Evolutionary conservation across 306 rosid species (phyloP), one percentile per base, ranked within the genome.

Genomic region (Quercus alba): DNA sequence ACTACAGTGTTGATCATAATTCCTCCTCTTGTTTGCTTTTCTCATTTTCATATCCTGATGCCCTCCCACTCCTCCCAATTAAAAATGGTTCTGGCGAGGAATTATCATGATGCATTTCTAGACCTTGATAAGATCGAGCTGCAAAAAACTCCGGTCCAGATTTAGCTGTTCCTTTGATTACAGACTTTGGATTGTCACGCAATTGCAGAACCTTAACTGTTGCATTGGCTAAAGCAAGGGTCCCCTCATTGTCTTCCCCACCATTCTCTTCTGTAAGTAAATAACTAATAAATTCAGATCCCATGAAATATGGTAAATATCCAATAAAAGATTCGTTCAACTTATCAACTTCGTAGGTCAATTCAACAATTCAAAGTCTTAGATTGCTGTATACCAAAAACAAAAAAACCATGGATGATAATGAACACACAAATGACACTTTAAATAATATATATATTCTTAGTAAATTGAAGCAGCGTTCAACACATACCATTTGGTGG

Each of bases 111-210:
- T 87, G 75, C n/a, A 90, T 86, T 69, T 86, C 89, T 31, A 94
- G 84, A 62, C 98, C 98, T 73, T 87, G 97, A 82, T 87, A 94
- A 46, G 97, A 89, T 63, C 97, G 86, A 70, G 82, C 51, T 1
- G 87, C 91, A 19, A 94, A 81, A 81, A 87, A 94, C 84, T 92
- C 94, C 12, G 94, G 93, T 78, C 97, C 97, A 63, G 97, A 91
- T 77, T 75, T 88, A 21, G 89, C 93, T 35, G 77, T 81, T 66
- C 90, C 88, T 76, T 88, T 87, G 52, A 73, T 72, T 75, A 92
- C 69, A 74, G 89, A 75, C 76, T 84, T 88, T 8, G 78, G 56
- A 52, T 84, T 87, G 71, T 88, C 87, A 5, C 82, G 89, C 86
- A 94, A 77, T 77, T 87, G 98, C 76, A 94, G 84, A 41, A 93